These are phyloP conservation scores for Daldinia concentrica DNA, from an alignment of 495 filamentous ascomycete species.

Conservation along the genomic window DNA sequence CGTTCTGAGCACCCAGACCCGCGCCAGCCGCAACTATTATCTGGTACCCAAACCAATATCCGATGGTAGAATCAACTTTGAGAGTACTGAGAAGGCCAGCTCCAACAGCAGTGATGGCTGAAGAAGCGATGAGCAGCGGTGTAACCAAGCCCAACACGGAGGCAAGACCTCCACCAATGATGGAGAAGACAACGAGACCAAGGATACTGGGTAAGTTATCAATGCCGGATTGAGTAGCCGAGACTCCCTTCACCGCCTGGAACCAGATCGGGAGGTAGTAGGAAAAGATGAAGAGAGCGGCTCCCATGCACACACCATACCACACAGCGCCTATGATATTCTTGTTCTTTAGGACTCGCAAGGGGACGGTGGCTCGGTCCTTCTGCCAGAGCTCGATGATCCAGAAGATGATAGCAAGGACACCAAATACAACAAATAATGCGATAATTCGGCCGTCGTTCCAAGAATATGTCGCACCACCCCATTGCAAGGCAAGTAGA, in stretches of 20 bases:
- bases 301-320: constrained; percentile 32
- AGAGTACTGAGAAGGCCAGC: constrained; percentile 76
- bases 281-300: constrained; percentile 66
- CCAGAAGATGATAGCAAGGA: constrained; percentile 59
- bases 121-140: constrained; percentile 59
- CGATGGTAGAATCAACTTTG: constrained; percentile 59
- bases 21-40: constrained; percentile 72
- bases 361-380: constrained; percentile 22
- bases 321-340: constrained; percentile 25
- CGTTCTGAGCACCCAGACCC: constrained; percentile 51
- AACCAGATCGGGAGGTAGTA: constrained; percentile 88
- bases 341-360: constrained; percentile 28
- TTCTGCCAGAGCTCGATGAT: constrained; percentile 17
- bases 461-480: constrained; percentile 77
- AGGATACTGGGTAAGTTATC: constrained; percentile 80
- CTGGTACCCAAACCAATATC: constrained; percentile 82
- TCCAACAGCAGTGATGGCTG: constrained; percentile 68
- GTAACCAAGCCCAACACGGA: constrained; percentile 66
- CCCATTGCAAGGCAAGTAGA: constrained; percentile 87
- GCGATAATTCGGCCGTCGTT: constrained; percentile 69
- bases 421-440: constrained; percentile 73
- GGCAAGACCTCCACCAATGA: constrained; percentile 68
- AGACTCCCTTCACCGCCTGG: constrained; percentile 79
- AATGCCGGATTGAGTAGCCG: constrained; percentile 78
- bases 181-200: constrained; percentile 65